Base-by-base conservation (phyloP, 768 basidiomycete species). In the Tulasnella sp. region DNA sequence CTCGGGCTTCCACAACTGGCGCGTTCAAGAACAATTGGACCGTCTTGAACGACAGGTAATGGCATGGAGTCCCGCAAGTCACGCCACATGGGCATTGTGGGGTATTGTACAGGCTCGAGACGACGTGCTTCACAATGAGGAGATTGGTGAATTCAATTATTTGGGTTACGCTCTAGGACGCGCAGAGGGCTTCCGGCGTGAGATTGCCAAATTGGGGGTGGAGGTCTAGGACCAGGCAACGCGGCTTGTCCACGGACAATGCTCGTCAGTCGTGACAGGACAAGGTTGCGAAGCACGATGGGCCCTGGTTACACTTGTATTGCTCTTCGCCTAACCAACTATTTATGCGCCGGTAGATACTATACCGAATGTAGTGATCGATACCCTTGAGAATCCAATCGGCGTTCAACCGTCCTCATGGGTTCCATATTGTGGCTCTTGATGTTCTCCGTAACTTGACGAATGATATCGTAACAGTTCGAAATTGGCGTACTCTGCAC, bases 51-150 rank as follows among this genome's bases (percentile, higher is more conserved):
- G 74, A 31, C 86, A 93, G 67, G 88, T 98, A 35, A 75, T 71
- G 42, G 73, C 81, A 8, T 99, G 96, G 96, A 84, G 86, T 63
- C 86, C 93, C 9, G 83, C 88, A 3, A 85, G 85, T 19, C 89
- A 92, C 63, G 91, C 79, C 11, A 83, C 85, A 77, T 98, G 94
- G 92, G 82, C 86, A 6, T 71, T 97, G 41, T 99, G 96, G 96
- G 91, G 87, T 6, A 75, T 98, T 61, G 81, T 98, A 4, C 91
- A 94, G 69, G 90, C 88, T 5, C 78, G 79, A 61, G 86, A 89
- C 62, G 78, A 83, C 62, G 61, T 89, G 6, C 77, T 83, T 63
- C 75, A 70, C 15, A 72, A 74, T 37, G 76, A 75, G 49, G 62
- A 61, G 1, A 62, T 62, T 12, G 64, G 65, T 6, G 94, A 92